These are phyloP conservation scores for Stereum hirsutum DNA, from an alignment of 1,284 basidiomycete genomes.

Conservation along the genomic window DNA sequence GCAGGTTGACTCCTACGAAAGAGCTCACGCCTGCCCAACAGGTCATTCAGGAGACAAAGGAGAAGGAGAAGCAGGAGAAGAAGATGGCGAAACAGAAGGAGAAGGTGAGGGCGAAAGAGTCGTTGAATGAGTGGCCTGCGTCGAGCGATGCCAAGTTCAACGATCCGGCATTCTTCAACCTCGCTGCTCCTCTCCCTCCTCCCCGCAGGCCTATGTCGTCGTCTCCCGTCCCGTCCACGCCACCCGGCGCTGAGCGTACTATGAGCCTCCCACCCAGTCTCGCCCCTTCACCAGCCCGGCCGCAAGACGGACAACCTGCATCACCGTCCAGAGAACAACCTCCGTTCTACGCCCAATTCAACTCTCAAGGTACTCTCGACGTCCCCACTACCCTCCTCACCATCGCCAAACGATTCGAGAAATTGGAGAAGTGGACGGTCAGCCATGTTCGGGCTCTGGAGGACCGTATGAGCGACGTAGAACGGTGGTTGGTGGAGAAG, in stretches of 20 bases:
- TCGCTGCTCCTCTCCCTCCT: slow-evolving; percentile 22
- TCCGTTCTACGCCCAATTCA: slow-evolving; percentile 69
- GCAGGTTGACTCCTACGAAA: slow-evolving; percentile 68
- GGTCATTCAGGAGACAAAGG: slow-evolving; percentile 62
- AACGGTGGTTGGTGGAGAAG: slow-evolving; percentile 73
- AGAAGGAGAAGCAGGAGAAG: slow-evolving; percentile 46
- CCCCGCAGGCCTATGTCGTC: slow-evolving; percentile 31
- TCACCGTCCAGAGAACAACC: slow-evolving; percentile 54
- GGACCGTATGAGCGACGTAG: slow-evolving; percentile 77
- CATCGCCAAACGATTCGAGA: slow-evolving; percentile 68
- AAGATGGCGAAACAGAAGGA: slow-evolving; percentile 31
- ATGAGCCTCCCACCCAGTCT: slow-evolving; percentile 45
- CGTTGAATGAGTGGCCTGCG: slow-evolving; percentile 41
- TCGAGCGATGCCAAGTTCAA: slow-evolving; percentile 37
- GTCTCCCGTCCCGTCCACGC: slow-evolving; percentile 49
- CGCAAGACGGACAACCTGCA: slow-evolving; percentile 30
- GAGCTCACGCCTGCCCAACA: slow-evolving; percentile 77
- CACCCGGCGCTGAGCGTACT: slow-evolving; percentile 35
- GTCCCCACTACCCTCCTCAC: slow-evolving; percentile 59
- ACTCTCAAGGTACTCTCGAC: slow-evolving; percentile 57
- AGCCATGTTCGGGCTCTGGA: slow-evolving; percentile 74
- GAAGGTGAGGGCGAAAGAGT: slow-evolving; percentile 23
- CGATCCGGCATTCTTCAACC: slow-evolving; percentile 47
- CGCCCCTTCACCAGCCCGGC: slow-evolving; percentile 46
- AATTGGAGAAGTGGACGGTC: slow-evolving; percentile 79